A percentile compares a stretch with the other conserved stretches of the same genome.
Conservation (phyloP, 139 green algal species). For the Gonium pectorale region DNA sequence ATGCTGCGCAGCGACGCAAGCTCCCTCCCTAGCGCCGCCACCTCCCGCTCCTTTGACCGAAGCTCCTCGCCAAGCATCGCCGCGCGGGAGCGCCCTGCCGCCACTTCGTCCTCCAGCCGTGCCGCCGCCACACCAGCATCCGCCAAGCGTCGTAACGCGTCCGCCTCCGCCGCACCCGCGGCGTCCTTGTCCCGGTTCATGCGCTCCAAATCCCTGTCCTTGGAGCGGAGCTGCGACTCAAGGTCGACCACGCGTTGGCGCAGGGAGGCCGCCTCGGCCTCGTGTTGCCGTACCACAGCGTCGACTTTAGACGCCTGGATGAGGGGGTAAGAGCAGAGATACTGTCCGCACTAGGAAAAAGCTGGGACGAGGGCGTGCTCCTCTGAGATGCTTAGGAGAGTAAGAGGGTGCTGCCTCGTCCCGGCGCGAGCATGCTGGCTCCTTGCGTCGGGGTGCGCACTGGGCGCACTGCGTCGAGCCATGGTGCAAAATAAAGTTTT, state of each 20-base stretch:
- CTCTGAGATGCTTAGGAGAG: no score
- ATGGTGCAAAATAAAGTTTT: no score
- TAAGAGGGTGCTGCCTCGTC: no score
- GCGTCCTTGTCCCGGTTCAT: conserved; percentile 8
- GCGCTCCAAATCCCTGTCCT: conserved; percentile 51
- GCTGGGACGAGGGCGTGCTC: no score
- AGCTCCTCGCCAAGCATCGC: conserved; percentile 30
- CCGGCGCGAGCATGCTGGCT: no score
- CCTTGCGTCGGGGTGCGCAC: no score
- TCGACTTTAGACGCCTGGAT: conserved; percentile 7
- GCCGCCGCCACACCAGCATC: conserved; percentile 1
- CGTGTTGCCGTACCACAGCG: conserved; percentile 11
- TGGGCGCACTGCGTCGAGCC: no score
- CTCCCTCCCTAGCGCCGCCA: not conserved
- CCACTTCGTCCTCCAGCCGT: conserved; percentile 18
- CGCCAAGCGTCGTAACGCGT: not conserved
- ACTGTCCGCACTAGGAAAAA: no score
- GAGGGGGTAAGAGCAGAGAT: no score
- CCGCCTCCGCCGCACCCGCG: conserved; percentile 43
- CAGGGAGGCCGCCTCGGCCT: conserved; percentile 6
- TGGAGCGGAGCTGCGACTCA: conserved; percentile 38
- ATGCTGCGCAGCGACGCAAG: not conserved
- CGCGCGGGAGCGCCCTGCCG: not conserved
- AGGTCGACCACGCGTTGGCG: conserved; percentile 11
- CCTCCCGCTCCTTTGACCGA: conserved; percentile 15